These are phyloP conservation scores for Curvularia hawaiiensis DNA, from an alignment of 2,329 filamentous ascomycete genomes.

Conservation along the genomic window DNA sequence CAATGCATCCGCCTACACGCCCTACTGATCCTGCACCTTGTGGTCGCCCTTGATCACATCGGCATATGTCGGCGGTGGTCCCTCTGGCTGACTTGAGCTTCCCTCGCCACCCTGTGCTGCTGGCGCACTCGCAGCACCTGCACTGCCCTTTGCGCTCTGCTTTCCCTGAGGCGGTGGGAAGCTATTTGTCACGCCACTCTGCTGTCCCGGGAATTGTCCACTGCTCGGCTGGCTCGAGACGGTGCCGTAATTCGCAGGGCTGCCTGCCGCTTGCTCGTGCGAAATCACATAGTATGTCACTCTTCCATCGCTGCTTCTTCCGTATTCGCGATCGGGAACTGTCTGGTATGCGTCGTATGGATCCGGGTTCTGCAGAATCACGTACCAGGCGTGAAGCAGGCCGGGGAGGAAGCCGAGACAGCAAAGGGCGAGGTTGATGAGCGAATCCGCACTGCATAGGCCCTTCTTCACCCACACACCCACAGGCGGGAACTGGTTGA, in stretches of 20 bases:
- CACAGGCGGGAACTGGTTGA: conserved; percentile 14
- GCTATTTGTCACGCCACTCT: conserved; percentile 41
- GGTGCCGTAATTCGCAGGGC: conserved; percentile 49
- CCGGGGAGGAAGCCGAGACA: conserved; percentile 69
- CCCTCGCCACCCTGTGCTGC: conserved; percentile 31
- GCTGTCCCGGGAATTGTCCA: conserved; percentile 51
- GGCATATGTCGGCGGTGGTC: conserved; percentile 80
- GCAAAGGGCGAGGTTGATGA: conserved; percentile 95
- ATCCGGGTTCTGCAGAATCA: conserved; percentile 90
- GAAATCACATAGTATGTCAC: conserved; percentile 37
- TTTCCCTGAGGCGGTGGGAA: conserved; percentile 36
- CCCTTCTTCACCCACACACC: conserved; percentile 96
- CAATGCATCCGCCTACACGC: not conserved
- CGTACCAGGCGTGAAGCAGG: conserved; percentile 96
- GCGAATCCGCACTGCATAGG: conserved; percentile 86
- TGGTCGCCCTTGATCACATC: conserved; percentile 89
- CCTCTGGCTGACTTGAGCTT: conserved; percentile 44
- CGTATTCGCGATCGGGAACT: conserved; percentile 59
- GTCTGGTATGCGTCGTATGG: conserved; percentile 65
- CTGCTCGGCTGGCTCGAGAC: conserved; percentile 45
- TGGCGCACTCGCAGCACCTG: conserved; percentile 16
- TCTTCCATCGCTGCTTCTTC: conserved; percentile 32
- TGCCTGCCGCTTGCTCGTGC: conserved; percentile 48
- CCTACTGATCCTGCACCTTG: conserved; percentile 71
- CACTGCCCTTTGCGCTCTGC: conserved; percentile 20